Conservation (phyloP, 2,329 filamentous ascomycete genomes). For the Dactylella cylindrospora region DNA sequence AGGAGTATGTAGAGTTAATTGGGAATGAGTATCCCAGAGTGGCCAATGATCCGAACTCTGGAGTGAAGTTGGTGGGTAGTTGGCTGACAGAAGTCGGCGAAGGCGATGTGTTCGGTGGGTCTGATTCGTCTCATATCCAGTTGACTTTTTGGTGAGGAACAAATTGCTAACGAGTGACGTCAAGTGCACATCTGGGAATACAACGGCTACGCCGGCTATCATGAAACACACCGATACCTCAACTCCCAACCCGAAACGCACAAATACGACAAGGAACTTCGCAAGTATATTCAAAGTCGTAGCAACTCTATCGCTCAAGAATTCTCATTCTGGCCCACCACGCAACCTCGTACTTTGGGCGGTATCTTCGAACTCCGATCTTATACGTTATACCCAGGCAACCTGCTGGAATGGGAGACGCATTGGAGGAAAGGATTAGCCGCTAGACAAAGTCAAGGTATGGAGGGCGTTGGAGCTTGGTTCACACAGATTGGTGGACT, state of each 20-base stretch:
- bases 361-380: conserved; percentile 94
- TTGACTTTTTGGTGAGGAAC: conserved; percentile 19
- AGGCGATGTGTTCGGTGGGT: conserved; percentile 89
- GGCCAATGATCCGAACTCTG: conserved; percentile 80
- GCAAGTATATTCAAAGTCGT: conserved; percentile 80
- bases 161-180: conserved; percentile 49
- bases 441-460: conserved; percentile 81
- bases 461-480: conserved; percentile 98
- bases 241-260: conserved; percentile 78
- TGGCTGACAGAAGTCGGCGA: conserved; percentile 98
- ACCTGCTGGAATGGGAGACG: conserved; percentile 96
- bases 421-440: conserved; percentile 93
- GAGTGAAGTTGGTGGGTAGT: conserved; percentile 93
- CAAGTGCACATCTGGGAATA: conserved; percentile 99
- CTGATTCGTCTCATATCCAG: conserved; percentile 1
- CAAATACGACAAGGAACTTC: conserved; percentile 80
- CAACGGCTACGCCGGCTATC: conserved; percentile 82
- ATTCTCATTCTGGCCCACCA: conserved; percentile 99
- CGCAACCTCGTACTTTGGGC: conserved; percentile 81
- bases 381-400: conserved; percentile 93
- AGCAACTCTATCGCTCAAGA: conserved; percentile 95
- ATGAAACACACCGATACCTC: conserved; percentile 84
- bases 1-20: conserved; percentile 88
- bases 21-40: conserved; percentile 90
- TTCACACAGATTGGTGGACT: conserved; percentile 97